These are phyloP conservation scores for Pseudonitzschia multistriata DNA, from an alignment of 108 stramenopile species.

Conservation along the genomic window DNA sequence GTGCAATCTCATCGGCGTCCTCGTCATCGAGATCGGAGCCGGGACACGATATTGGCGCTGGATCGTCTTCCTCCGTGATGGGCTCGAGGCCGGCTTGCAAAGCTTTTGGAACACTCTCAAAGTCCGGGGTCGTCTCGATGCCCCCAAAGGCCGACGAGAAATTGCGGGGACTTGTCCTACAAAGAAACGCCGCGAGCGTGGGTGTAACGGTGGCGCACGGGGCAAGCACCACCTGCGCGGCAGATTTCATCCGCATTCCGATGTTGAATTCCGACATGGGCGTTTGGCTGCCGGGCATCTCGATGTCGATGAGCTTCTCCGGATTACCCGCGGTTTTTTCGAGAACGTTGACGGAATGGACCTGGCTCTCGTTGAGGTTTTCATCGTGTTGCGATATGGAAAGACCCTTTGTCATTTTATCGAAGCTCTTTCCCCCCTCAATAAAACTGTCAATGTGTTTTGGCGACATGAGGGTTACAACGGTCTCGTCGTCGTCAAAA, in stretches of 20 bases:
- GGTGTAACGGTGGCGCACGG: constrained; percentile 83
- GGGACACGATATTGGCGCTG: constrained; percentile 23
- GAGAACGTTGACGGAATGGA: not conserved
- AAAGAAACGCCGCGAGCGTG: constrained; percentile 28
- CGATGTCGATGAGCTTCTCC: constrained; percentile 4
- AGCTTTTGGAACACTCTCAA: constrained; percentile 1
- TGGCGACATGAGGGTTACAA: constrained; percentile 55
- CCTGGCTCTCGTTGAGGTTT: not conserved
- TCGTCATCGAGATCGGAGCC: constrained; percentile 70
- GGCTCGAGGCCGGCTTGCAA: not conserved
- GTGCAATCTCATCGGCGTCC: constrained; percentile 21
- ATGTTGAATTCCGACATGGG: constrained; percentile 32
- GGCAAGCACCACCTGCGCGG: constrained; percentile 79
- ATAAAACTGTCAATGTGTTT: constrained; percentile 7
- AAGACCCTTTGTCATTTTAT: constrained; percentile 13
- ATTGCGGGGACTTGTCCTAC: constrained; percentile 26
- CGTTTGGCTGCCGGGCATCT: not conserved
- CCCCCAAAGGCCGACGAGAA: not conserved
- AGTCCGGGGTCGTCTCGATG: not conserved
- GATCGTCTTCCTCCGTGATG: constrained; percentile 4
- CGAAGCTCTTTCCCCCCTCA: constrained; percentile 30
- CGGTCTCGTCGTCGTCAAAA: constrained; percentile 86
- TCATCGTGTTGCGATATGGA: not conserved
- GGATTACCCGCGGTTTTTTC: not conserved
- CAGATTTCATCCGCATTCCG: constrained; percentile 65